Evolutionary conservation across 108 stramenopile genomes (phyloP), one percentile per base, ranked within the genome.

Genomic region (Thalassiosira profunda): DNA sequence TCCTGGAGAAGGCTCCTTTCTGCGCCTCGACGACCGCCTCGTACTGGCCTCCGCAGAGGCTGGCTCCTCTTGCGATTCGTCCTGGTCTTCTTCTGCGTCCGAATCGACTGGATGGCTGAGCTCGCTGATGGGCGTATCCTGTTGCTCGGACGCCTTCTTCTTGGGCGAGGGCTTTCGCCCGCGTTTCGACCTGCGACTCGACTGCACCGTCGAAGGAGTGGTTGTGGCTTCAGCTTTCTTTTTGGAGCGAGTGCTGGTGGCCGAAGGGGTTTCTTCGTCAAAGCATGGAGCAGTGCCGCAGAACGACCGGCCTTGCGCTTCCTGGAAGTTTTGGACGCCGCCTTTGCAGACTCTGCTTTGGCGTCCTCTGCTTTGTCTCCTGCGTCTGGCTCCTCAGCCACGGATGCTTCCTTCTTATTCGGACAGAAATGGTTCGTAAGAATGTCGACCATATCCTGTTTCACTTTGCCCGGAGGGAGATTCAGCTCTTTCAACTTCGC

Each of bases 1-100:
- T 6, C 33, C 46, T 2, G 48, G 58, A 14, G 74, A 66, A 45
- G 53, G 21, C 29, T 41, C 28, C 30, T 58, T 36, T 40, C 24
- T 58, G 5, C 28, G 7, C 24, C 61, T 55, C 0, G 61, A 56
- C 26, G 62, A 54, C 3, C 54, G 61, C 15, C 34, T 64, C 1
- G 26, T 17, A 4, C 47, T 53, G 23, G 45, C 45, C 48, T 34
- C 65, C 30, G 56, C 18, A 3, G 38, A 64, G 12, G 24, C 0
- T 54, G 8, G 8, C 35, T 54, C 53, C 29, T 31, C 15, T 34
- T 17, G 8, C 5, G 53, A 54, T 20, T 54, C 53, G 6, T 24
- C 52, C 31, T 54, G 33, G 20, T 10, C n/a, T 26, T 54, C 38
- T 11, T 40, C 9, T 12, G 9, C 38, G 12, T 40, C 53, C 29